Percentiles rank a stretch among this genome's conserved stretches.
phyloP scores from a whole-genome alignment of 768 basidiomycete genomes.

The Clitopilus passeckerianus region DNA sequence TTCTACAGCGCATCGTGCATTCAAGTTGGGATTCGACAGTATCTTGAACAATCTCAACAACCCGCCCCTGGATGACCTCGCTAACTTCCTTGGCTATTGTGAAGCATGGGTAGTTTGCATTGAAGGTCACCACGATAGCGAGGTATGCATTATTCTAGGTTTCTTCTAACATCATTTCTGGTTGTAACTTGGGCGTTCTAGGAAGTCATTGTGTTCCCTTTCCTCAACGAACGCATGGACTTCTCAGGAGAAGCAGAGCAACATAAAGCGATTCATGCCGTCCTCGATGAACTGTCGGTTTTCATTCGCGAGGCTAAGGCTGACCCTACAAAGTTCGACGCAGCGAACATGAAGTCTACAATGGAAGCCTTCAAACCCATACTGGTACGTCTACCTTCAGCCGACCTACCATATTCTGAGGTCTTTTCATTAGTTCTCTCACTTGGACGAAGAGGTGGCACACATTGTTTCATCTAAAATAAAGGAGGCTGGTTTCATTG shows the following conservation, averaged over 20 bases:
- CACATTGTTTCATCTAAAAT: slow-evolving; percentile 26
- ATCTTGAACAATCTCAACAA: slow-evolving; percentile 27
- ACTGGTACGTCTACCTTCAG: slow-evolving; percentile 27
- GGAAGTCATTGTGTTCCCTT: slow-evolving; percentile 30
- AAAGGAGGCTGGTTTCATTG: slow-evolving; percentile 19
- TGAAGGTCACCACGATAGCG: slow-evolving; percentile 29
- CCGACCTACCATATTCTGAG: too few relatives aligned
- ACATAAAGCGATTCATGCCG: slow-evolving; percentile 27
- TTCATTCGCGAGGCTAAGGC: slow-evolving; percentile 17
- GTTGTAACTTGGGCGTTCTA: neutral
- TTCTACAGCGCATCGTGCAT: slow-evolving; percentile 24
- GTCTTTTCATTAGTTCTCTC: slow-evolving; percentile 19
- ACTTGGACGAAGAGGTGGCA: slow-evolving; percentile 30
- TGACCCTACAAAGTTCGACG: slow-evolving; percentile 24
- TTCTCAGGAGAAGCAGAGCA: slow-evolving; percentile 28
- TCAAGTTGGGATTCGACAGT: slow-evolving; percentile 28
- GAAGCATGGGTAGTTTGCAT: slow-evolving; percentile 30
- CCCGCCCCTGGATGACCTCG: slow-evolving; percentile 27
- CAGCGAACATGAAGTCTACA: slow-evolving; percentile 16
- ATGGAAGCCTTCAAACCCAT: slow-evolving; percentile 22
- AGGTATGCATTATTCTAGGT: slow-evolving; percentile 17
- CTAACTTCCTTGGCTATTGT: slow-evolving; percentile 35
- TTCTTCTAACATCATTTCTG: neutral
- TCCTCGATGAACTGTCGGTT: slow-evolving; percentile 19
- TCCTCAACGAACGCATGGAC: slow-evolving; percentile 29